Conservation (phyloP, 2,329 filamentous ascomycete genomes). For the Xylaria polymorpha region DNA sequence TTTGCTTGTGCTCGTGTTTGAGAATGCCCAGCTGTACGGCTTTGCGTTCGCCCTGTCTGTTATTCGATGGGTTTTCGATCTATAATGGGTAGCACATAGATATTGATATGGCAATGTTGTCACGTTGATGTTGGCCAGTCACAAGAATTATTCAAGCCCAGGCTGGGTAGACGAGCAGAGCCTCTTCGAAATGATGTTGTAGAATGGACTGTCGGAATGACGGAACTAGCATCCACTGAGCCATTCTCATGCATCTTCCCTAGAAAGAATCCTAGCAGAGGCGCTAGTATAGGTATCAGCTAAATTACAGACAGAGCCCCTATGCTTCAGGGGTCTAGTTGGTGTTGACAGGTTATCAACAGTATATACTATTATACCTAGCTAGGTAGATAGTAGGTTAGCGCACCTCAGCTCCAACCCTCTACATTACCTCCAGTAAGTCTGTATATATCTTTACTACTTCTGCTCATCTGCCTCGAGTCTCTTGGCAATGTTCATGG, state of each 20-base stretch:
- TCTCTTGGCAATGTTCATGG: too few relatives aligned
- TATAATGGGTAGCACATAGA: background rate
- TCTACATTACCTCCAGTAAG: too few relatives aligned
- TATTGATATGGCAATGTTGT: background rate
- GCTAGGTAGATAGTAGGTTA: too few relatives aligned
- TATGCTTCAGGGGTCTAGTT: background rate
- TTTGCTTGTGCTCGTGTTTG: background rate
- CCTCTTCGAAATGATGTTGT: background rate
- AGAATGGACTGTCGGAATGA: background rate
- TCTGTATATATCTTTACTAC: too few relatives aligned
- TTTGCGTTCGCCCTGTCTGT: background rate
- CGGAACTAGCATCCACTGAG: background rate
- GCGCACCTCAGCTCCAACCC: background rate
- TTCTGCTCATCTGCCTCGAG: too few relatives aligned
- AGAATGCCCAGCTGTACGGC: background rate
- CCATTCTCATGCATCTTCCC: background rate
- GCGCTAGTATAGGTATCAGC: background rate
- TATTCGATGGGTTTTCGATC: background rate
- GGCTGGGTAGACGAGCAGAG: background rate
- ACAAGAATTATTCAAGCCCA: background rate
- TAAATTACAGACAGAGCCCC: background rate
- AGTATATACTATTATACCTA: too few relatives aligned
- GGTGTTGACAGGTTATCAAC: too few relatives aligned
- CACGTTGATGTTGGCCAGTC: background rate
- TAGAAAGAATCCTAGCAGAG: background rate